Conservation (phyloP, 2,329 filamentous ascomycete species). For the Cercospora sp. region DNA sequence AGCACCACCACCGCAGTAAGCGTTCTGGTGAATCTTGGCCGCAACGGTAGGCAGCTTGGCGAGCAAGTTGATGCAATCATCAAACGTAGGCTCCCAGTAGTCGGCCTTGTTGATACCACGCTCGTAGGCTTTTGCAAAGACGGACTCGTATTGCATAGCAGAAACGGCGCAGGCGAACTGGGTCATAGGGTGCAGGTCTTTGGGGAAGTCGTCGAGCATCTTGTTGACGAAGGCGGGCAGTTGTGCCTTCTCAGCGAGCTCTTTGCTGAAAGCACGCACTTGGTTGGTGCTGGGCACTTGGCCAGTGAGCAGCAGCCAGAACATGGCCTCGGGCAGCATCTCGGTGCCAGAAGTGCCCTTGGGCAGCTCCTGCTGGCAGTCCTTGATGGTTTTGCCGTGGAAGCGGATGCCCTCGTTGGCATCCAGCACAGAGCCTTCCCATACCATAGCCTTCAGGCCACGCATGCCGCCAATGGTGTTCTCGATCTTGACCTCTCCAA, state of each 20-base stretch:
- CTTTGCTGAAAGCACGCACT: conserved; percentile 76
- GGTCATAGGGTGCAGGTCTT: conserved; percentile 94
- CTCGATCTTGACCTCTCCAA: conserved; percentile 91
- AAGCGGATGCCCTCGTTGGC: conserved; percentile 97
- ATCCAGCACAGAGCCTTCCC: conserved; percentile 96
- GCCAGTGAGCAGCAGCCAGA: conserved; percentile 95
- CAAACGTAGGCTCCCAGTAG: conserved; percentile 98
- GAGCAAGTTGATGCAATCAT: conserved; percentile 88
- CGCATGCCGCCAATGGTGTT: conserved; percentile 94
- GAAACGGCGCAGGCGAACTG: conserved; percentile 94
- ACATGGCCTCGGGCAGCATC: conserved; percentile 99
- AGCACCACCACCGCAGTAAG: conserved; percentile 71
- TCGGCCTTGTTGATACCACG: conserved; percentile 89
- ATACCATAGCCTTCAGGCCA: conserved; percentile 95
- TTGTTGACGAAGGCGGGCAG: conserved; percentile 81
- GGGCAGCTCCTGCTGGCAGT: conserved; percentile 90
- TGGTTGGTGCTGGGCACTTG: conserved; percentile 82
- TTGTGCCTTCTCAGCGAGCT: conserved; percentile 81
- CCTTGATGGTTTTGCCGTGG: conserved; percentile 96
- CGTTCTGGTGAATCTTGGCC: conserved; percentile 95
- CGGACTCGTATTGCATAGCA: conserved; percentile 90
- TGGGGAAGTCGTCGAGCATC: conserved; percentile 87
- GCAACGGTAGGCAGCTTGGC: conserved; percentile 96
- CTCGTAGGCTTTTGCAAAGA: conserved; percentile 92
- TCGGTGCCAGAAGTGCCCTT: conserved; percentile 90